phyloP scores from a whole-genome alignment of 1,284 basidiomycete genomes.

The Ceratobasidium sp. region DNA sequence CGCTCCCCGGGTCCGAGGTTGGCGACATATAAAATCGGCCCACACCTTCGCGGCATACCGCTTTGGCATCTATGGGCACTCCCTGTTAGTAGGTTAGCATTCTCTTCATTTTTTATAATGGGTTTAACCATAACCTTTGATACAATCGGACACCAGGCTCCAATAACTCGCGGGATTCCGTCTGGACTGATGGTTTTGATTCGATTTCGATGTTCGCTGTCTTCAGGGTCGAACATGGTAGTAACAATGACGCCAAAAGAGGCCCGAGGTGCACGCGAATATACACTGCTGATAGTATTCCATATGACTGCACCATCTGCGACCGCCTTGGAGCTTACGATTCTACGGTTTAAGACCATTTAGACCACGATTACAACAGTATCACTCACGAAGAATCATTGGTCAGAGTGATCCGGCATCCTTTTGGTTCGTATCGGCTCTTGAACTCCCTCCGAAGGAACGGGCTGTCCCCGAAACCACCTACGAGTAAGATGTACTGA shows the following conservation, averaged over 20 bases:
- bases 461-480: constrained; percentile 46
- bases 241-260: neutral
- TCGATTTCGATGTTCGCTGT: neutral
- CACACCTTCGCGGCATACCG: neutral
- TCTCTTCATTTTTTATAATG: too few species aligned
- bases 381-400: constrained; percentile 44
- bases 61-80: neutral
- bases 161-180: constrained; percentile 39
- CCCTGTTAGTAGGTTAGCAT: neutral
- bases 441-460: constrained; percentile 37
- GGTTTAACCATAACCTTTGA: neutral
- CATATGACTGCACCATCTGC: constrained; percentile 44
- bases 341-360: neutral
- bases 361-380: neutral
- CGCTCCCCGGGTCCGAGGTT: neutral
- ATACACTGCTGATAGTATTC: constrained; percentile 13
- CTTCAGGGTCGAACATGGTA: neutral
- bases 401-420: constrained; percentile 29
- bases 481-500: constrained; percentile 45
- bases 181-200: neutral
- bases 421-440: neutral
- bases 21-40: neutral
- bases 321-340: constrained; percentile 39
- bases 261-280: neutral
- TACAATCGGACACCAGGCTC: constrained; percentile 35